These are phyloP conservation scores for Candida boleticola DNA, from an alignment of 805 yeast genomes.

Conservation along the genomic window DNA sequence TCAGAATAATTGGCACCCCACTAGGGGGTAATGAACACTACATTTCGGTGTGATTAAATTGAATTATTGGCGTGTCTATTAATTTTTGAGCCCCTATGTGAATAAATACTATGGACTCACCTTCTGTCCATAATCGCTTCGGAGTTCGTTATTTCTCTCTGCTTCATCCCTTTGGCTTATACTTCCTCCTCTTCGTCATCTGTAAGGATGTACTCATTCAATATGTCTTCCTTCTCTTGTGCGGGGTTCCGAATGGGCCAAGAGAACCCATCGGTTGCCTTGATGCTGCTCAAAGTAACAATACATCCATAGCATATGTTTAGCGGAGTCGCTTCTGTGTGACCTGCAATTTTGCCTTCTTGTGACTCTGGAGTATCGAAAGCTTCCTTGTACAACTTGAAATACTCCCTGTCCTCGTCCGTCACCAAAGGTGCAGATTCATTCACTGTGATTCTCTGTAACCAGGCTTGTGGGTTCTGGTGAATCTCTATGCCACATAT, in stretches of 20 bases:
- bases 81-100: too few species aligned
- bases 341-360: conserved; percentile 2
- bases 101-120: too few species aligned
- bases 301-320: conserved; percentile 77
- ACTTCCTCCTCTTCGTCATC: conserved; percentile 33
- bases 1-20: too few species aligned
- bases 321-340: conserved; percentile 12
- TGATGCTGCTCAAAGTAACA: conserved; percentile 51
- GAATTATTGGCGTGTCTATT: too few species aligned
- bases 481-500: conserved; percentile 57
- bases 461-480: conserved; percentile 63
- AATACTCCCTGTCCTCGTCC: conserved; percentile 36
- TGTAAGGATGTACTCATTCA: conserved; percentile 49
- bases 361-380: conserved; percentile 4
- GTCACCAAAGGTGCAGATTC: conserved; percentile 48
- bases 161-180: too few species aligned
- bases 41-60: too few species aligned
- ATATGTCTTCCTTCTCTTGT: conserved; percentile 31
- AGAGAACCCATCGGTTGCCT: conserved; percentile 20
- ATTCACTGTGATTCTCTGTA: conserved; percentile 62
- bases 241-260: conserved; percentile 36
- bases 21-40: too few species aligned
- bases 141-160: too few species aligned
- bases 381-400: conserved; percentile 12
- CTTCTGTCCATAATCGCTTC: too few species aligned